Conservation (phyloP, 106 monocot species). For the Triglochin maritima region DNA sequence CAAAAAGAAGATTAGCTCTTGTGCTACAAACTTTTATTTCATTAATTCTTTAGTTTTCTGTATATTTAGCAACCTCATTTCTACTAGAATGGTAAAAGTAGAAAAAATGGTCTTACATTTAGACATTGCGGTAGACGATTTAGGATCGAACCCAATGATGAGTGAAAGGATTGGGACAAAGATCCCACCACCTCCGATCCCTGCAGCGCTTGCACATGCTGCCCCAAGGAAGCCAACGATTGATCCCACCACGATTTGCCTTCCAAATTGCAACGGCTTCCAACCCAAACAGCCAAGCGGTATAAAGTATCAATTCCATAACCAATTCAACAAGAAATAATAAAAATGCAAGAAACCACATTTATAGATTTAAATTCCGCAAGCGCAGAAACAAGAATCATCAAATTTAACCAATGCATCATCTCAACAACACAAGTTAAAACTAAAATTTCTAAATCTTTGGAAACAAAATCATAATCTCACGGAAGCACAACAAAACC, state of each 20-base stretch:
- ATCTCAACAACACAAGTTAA: too few species aligned
- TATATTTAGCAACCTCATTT: background rate
- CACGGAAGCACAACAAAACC: too few species aligned
- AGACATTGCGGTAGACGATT: constrained; percentile 13
- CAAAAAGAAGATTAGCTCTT: background rate
- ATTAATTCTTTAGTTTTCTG: too few species aligned
- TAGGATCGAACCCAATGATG: constrained; percentile 15
- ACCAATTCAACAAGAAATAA: background rate
- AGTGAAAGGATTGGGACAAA: constrained; percentile 16
- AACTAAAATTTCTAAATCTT: too few species aligned
- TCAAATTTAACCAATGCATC: too few species aligned
- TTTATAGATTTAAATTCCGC: too few species aligned
- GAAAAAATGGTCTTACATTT: constrained; percentile 8
- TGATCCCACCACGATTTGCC: constrained; percentile 10
- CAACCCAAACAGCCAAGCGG: background rate
- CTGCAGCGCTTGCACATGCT: constrained; percentile 8
- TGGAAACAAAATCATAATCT: too few species aligned
- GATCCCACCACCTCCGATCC: constrained; percentile 22
- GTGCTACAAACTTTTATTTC: background rate
- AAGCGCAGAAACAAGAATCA: too few species aligned
- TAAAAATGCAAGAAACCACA: too few species aligned
- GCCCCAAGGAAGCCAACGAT: constrained; percentile 13
- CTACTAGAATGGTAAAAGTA: background rate
- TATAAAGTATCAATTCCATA: background rate
- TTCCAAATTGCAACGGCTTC: constrained; percentile 6